Evolutionary conservation across 2,329 filamentous ascomycete species (phyloP), one percentile per base, ranked within the genome.

Genomic region (Colletotrichum sp.): DNA sequence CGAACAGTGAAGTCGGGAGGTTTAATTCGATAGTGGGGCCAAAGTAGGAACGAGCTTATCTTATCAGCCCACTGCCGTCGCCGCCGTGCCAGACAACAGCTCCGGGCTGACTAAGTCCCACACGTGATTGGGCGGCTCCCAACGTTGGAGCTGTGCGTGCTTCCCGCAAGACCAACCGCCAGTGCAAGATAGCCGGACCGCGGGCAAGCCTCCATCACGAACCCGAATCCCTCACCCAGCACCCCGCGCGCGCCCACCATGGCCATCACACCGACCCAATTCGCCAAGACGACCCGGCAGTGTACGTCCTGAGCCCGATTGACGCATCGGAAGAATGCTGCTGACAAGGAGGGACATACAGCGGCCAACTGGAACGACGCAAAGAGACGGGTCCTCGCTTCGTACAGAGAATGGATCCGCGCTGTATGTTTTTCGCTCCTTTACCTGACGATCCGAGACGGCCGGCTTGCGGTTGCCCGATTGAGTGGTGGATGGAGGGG

Each of bases 391-490:
- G 97, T 98, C 79, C 87, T 98, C 81, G 92, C 93, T 84, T 94
- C 95, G 81, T 99, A 99, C 89, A 92, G 97, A 85, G 94, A 96
- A 89, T 99, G 97, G 97, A 92, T 99, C 82, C 93, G 97, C 90
- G 93, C 95, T 87, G 97, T 99, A 94, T 84, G 96, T 93, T 18
- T 63, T 24, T 80, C 24, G n/a, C 48, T 43, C 39, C 1, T 3
- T 12, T 48, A 24, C 30, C 64, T 74, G 60, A 79, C 34, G 21
- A 16, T 7, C n/a, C 7, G 21, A 36, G 52, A n/a, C 61, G 67
- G 60, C 66, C 18, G 6, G 15, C 18, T 1, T 1, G 1, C 12
- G 9, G 16, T n/a, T n/a, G n/a, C 4, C 26, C 7, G 15, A 28
- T 55, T 57, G 6, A 16, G 26, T 66, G 15, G 36, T 30, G 57